A percentile compares a stretch with the other conserved stretches of the same genome.
Conservation (phyloP, 805 yeast genomes). For the Lachancea quebecensis region DNA sequence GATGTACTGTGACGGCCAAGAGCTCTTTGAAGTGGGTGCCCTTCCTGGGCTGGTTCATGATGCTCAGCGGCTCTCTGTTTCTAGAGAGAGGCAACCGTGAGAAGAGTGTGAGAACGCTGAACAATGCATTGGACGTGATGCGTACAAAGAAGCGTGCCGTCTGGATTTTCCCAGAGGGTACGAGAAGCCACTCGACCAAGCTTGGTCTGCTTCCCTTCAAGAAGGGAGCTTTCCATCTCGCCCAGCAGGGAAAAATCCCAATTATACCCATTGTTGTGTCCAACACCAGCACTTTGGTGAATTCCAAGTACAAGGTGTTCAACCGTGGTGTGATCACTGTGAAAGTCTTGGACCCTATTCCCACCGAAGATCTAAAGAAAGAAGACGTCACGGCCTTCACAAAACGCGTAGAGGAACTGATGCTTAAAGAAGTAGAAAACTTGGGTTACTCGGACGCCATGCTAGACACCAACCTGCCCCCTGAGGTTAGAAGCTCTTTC, state of each 20-base stretch:
- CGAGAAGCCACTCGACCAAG: conserved; percentile 69
- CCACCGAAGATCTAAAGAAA: conserved; percentile 60
- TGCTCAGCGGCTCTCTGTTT: conserved; percentile 82
- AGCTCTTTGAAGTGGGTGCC: conserved; percentile 78
- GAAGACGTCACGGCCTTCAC: conserved; percentile 64
- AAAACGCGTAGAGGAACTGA: conserved; percentile 47
- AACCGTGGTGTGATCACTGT: conserved; percentile 69
- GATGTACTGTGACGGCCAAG: conserved; percentile 90
- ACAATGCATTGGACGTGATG: conserved; percentile 56
- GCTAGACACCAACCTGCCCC: conserved; percentile 28
- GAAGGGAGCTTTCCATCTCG: conserved; percentile 97
- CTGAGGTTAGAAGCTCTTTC: conserved; percentile 11
- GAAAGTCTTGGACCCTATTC: conserved; percentile 74
- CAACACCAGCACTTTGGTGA: conserved; percentile 72
- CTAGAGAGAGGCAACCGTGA: conserved; percentile 74
- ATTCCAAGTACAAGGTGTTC: conserved; percentile 55
- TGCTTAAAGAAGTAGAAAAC: conserved; percentile 39
- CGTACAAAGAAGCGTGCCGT: conserved; percentile 62
- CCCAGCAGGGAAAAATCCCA: conserved; percentile 86
- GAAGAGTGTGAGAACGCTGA: conserved; percentile 69
- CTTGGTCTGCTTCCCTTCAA: conserved; percentile 81
- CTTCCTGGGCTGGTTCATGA: conserved; percentile 95
- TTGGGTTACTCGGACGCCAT: conserved; percentile 36
- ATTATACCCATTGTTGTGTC: conserved; percentile 82
- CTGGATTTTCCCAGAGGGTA: conserved; percentile 96